Evolutionary conservation across 2,329 filamentous ascomycete genomes (phyloP).

Genomic region (Mycogone perniciosa): DNA sequence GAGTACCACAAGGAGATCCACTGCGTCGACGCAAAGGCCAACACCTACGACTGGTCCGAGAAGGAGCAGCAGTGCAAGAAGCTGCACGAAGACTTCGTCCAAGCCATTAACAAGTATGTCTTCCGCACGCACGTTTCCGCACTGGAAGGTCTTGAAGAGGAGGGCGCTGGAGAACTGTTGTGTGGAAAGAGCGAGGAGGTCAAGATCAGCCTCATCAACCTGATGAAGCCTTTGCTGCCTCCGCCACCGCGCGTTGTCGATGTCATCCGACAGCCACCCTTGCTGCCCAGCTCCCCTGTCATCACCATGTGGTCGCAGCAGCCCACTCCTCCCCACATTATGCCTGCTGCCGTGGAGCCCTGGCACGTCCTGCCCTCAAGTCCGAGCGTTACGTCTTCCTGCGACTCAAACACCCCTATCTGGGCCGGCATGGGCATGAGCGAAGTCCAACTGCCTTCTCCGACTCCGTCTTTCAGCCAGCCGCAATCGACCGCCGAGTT

Average conservation of each 20-base stretch:
- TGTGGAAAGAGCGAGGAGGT: conserved; percentile 89
- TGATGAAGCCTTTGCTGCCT: conserved; percentile 83
- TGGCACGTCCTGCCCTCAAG: conserved; percentile 92
- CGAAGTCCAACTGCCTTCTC: conserved; percentile 69
- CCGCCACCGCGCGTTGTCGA: conserved; percentile 85
- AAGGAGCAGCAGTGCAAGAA: conserved; percentile 97
- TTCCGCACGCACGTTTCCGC: conserved; percentile 84
- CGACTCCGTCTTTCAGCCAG: conserved; percentile 68
- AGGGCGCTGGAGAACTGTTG: conserved; percentile 88
- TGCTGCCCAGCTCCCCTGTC: conserved; percentile 76
- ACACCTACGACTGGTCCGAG: conserved; percentile 90
- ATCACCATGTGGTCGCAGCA: conserved; percentile 80
- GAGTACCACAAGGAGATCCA: conserved; percentile 96
- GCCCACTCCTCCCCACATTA: conserved; percentile 54
- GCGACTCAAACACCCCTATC: conserved; percentile 64
- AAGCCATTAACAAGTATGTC: conserved; percentile 95
- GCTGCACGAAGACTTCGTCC: conserved; percentile 91
- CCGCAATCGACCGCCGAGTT: conserved; percentile 66
- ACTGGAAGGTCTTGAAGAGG: conserved; percentile 92
- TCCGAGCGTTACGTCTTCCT: conserved; percentile 65
- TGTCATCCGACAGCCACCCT: conserved; percentile 75
- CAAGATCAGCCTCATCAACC: conserved; percentile 73
- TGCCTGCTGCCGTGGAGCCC: conserved; percentile 65
- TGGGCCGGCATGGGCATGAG: conserved; percentile 75
- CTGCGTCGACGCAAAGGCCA: conserved; percentile 82